Evolutionary conservation across 371 early-diverging fungal species (phyloP), one percentile per base, ranked within the genome.

Genomic region (Syncephalis fuscata): DNA sequence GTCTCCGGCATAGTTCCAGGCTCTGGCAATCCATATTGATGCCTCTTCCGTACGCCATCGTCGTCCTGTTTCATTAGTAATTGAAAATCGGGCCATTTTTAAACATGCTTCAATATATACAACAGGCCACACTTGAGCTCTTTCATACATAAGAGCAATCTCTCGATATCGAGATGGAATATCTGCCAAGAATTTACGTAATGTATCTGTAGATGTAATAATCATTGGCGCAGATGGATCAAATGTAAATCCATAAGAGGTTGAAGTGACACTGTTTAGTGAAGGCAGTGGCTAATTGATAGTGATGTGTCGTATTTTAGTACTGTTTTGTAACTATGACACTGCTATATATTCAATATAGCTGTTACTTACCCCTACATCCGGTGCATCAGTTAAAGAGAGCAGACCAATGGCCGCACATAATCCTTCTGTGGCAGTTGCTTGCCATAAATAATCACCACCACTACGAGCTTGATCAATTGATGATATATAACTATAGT

Each of bases 361-460:
- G n/a, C n/a, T 26, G 36, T 20, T 9, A 45, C 51, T 61, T 65
- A 76, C 75, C 47, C 78, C 71, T 39, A 76, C 53, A 41, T 79
- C 82, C 10, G 73, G 66, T 32, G 32, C 32, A 32, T 32, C 32
- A 32, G 32, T 32, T 32, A 32, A 32, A 7, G 32, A 32, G 7
- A 32, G 11, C 7, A 32, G 32, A 7, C 32, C 32, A 7, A 32
- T 32, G 32, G 32, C 11, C 4, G 32, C 32, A 11, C 32, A 32
- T 32, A 32, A 61, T 2, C 82, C 79, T 59, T 88, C 88, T 61
- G 79, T 63, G 0, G 85, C 76, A 45, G 82, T 70, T n/a, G 74
- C 85, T 25, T 77, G 68, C 88, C 89, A 88, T 43, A 80, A 59
- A 55, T 62, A 79, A 57, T 88, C 89, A 2, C 66, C 63, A 40